Evolutionary conservation across 352 stramenopile genomes (phyloP), one percentile per base, ranked within the genome.

Genomic region (Phytopythium vexans): DNA sequence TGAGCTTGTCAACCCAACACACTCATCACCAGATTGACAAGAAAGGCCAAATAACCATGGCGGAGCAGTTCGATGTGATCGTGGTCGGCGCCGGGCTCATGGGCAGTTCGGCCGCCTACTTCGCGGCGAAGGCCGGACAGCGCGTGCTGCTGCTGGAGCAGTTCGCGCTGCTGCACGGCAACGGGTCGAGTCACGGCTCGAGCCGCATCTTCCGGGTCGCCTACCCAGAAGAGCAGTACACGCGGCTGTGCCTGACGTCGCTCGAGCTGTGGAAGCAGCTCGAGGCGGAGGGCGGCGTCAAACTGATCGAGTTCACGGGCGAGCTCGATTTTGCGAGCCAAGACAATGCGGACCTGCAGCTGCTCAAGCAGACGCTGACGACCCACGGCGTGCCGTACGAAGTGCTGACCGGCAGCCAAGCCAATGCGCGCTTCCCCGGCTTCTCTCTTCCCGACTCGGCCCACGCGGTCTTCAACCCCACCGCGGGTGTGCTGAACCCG

Each of bases 191-290:
- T 43, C 82, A 94, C 66, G 86, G 86, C 16, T 60, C 68, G 16
- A 93, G 70, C 36, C 76, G 84, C 49, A 89, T 96, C 59, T 89
- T 89, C 62, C 79, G 84, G n/a, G 71, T 89, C 15, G 86, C 78
- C 9, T 96, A 96, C 54, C 72, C 79, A 41, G 72, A 87, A 48
- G 62, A 66, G 32, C 58, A 64, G 33, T 94, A 94, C 74, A 86
- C 88, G 14, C 67, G 71, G 36, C 70, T 89, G 52, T 83, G 86
- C 55, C 57, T 88, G 36, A 61, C 71, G 37, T 86, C 74, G 32
- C 70, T 88, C 7, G 45, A 67, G n/a, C 58, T 83, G 62, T 89
- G 79, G 74, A 65, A 62, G n/a, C 62, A 63, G 38, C 72, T 88
- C 42, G 76, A 80, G 53, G 55, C 68, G 33, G 51, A 66, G 14